These are phyloP conservation scores for Pestalotiopsis sp. DNA, from an alignment of 2,329 filamentous ascomycete species.

Conservation along the genomic window DNA sequence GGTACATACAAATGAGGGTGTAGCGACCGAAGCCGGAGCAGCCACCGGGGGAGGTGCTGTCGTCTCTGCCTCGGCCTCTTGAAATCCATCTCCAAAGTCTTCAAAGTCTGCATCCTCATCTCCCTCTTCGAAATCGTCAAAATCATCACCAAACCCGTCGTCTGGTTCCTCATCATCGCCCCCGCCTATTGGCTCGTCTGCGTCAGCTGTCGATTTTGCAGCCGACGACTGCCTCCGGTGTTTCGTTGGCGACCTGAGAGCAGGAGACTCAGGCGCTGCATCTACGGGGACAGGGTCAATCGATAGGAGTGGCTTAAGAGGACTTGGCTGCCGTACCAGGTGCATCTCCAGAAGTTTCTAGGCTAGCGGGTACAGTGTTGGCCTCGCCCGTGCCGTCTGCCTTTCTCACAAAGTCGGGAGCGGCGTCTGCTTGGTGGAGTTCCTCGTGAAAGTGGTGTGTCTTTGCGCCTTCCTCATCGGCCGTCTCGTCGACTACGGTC, in stretches of 20 bases:
- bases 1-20: conserved; percentile 48
- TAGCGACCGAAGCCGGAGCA: conserved; percentile 35
- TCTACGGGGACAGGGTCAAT: conserved; percentile 39
- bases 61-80: conserved; percentile 49
- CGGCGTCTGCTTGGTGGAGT: conserved; percentile 51
- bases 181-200: conserved; percentile 29
- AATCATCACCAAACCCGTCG: conserved; percentile 40
- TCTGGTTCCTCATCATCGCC: conserved; percentile 30
- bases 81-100: conserved; percentile 74
- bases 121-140: conserved; percentile 65
- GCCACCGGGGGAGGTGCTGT: conserved; percentile 29
- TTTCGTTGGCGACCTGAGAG: conserved; percentile 26
- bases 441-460: conserved; percentile 45
- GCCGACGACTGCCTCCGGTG: conserved; percentile 29
- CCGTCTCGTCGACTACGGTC: conserved; percentile 56
- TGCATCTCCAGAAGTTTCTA: conserved; percentile 31
- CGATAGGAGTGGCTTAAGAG: conserved; percentile 34
- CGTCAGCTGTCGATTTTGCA: conserved; percentile 25
- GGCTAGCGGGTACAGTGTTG: conserved; percentile 25
- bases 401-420: conserved; percentile 51
- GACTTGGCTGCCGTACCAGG: conserved; percentile 38
- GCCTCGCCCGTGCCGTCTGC: conserved; percentile 39
- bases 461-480: conserved; percentile 44
- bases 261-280: conserved; percentile 27
- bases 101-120: conserved; percentile 59